These are phyloP conservation scores for Lichtheimia ornata DNA, from an alignment of 371 early-diverging fungal genomes.

Conservation along the genomic window DNA sequence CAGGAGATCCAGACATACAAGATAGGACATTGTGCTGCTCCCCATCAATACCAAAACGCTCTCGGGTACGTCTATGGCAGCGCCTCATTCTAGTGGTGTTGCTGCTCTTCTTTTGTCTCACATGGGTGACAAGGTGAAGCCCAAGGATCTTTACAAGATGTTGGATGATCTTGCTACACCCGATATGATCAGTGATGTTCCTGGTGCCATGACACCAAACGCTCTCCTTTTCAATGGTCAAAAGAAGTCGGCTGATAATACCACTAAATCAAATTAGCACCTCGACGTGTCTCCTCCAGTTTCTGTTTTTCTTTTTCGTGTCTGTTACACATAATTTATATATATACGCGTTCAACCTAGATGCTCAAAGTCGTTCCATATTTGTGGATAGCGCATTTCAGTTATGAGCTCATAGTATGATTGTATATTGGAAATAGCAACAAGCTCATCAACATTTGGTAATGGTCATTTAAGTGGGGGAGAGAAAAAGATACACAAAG, in stretches of 20 bases:
- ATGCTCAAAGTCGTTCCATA: too few species aligned
- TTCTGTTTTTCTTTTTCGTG: neutral
- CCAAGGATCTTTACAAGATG: slow-evolving; percentile 27
- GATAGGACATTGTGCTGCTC: too few species aligned
- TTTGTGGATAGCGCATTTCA: too few species aligned
- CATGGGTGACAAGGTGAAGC: slow-evolving; percentile 19
- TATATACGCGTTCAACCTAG: neutral
- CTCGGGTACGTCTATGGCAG: slow-evolving; percentile 80
- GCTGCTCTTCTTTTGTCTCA: slow-evolving; percentile 53
- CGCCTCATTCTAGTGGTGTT: slow-evolving; percentile 83
- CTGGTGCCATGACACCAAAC: slow-evolving; percentile 16
- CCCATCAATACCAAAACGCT: too few species aligned
- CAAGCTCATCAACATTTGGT: too few species aligned
- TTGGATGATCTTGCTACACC: slow-evolving; percentile 21
- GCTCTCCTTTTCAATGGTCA: slow-evolving; percentile 18
- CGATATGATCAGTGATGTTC: slow-evolving; percentile 6
- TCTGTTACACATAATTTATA: slow-evolving; percentile 2
- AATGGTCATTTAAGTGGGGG: neutral
- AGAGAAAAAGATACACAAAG: neutral
- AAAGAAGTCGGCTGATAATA: neutral
- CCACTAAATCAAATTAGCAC: neutral
- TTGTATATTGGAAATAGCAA: too few species aligned
- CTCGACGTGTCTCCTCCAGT: neutral
- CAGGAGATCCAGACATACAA: too few species aligned
- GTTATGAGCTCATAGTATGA: too few species aligned